Evolutionary conservation across 2,329 filamentous ascomycete species (phyloP), one percentile per base, ranked within the genome.

Genomic region (Bimuria novae-zelandiae): DNA sequence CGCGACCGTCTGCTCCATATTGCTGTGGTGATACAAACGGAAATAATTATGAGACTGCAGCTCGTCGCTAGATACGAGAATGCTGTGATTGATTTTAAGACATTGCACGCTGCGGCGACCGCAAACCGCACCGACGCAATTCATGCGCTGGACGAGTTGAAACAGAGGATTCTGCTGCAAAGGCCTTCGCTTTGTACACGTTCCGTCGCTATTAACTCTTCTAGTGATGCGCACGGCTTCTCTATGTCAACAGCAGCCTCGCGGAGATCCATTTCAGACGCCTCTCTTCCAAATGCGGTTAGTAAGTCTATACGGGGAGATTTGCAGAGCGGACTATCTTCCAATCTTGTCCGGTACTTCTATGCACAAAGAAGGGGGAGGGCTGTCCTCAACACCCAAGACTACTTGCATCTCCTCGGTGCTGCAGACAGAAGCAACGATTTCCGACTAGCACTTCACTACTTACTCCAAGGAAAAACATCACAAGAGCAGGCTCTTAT

Each of bases 21-120:
- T 19, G 69, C 72, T 12, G 63, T 76, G 7, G 61, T 70, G n/a
- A 64, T 77, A 51, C 73, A 77, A 53, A 69, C 70, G 21, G 72
- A 77, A 51, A 69, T 76, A 16, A 72, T 77, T 40, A 66, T 69
- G 44, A 68, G 67, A 44, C 58, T 77, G 17, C 70, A 76, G 51
- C 63, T 75, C 49, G 72, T 69, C n/a, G 61, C 67, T 32, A 64
- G 72, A 36, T 67, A 69, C 33, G 67, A 69, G 22, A 60, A 67
- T 39, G 68, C 67, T 0, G 57, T 67, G 8, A 55, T 75, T n/a
- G 72, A 76, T 49, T 54, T 74, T 8, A 63, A 61, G 2, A 51
- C 64, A 14, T 60, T 77, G 17, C 69, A 76, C 51, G 70, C 75
- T 56, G 66, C 73, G 17, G 69, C 69, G 3, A 70, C 74, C 29